Evolutionary conservation across 2,329 filamentous ascomycete genomes (phyloP).

Genomic region (Ophiostoma novo-ulmi): DNA sequence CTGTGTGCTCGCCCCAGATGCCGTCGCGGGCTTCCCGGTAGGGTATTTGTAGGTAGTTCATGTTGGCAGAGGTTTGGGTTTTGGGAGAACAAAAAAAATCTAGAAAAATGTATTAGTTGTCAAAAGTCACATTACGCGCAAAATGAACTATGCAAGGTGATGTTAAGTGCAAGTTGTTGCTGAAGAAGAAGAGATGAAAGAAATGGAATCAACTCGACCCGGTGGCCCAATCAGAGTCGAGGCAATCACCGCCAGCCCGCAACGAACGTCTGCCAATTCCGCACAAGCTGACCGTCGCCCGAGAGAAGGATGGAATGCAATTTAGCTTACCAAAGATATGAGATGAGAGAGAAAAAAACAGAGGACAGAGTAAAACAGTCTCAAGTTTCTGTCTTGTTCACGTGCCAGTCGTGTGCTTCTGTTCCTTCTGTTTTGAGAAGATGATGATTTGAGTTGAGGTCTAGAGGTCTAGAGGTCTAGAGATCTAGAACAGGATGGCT

Average conservation of each 20-base stretch:
- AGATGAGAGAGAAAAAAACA: neutral
- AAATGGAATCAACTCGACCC: neutral
- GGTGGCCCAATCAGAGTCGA: neutral
- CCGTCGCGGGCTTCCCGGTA: slow-evolving; percentile 37
- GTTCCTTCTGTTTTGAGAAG: neutral
- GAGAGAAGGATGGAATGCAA: neutral
- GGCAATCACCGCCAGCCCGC: neutral
- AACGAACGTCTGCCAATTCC: neutral
- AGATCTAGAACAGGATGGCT: neutral
- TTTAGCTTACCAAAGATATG: neutral
- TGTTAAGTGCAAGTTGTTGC: neutral
- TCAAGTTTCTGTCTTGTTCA: neutral
- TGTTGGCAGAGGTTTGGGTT: neutral
- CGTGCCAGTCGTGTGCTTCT: slow-evolving; percentile 1
- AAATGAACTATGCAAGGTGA: neutral
- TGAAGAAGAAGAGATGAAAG: neutral
- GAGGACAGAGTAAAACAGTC: neutral
- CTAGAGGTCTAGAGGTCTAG: neutral
- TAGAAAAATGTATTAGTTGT: neutral
- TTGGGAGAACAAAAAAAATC: neutral
- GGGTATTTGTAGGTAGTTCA: slow-evolving; percentile 30
- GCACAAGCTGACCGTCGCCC: neutral
- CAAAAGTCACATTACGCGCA: too few species aligned
- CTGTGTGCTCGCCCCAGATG: slow-evolving; percentile 38
- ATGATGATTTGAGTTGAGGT: neutral